Base-by-base conservation (phyloP, 176 grass and related monocot species). In the Cymbopogon citratus region DNA sequence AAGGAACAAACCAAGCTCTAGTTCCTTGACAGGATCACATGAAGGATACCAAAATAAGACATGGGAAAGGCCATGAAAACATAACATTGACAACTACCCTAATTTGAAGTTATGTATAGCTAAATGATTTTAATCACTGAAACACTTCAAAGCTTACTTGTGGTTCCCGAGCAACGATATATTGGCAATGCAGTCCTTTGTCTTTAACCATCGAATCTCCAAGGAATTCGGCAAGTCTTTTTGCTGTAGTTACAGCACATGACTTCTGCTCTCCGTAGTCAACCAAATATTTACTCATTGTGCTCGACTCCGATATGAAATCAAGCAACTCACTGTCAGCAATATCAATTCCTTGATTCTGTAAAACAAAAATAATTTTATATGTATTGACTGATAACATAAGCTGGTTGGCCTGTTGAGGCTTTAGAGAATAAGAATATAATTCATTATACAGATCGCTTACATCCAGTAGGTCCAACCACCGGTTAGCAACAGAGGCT, bases 261-360 rank as follows among this genome's bases (percentile, higher is more conserved):
- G 95, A 98, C 83, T 98, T 98, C 79, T 98, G 92, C 28, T 85
- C 92, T 35, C 95, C 95, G 67, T 98, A 98, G 81, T 98, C 92
- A 79, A 89, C 78, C 80, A 98, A 84, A 70, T 92, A 98, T 83
- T 98, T 98, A 83, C 95, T 98, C 95, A 98, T 98, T 79, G 95
- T 98, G 85, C 93, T 98, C 1, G 92, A 98, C 74, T 98, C 95
- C 19, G 90, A 98, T 83, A 98, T 98, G 69, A 92, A 94, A 86
- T 87, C 90, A 85, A 98, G 92, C 84, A 98, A 81, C 86, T 98
- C 95, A 73, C 88, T 89, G 63, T 98, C 92, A 73, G 92, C 89
- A 84, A 98, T 87, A 89, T 98, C 95, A 84, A 91, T 94, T 71
- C 92, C 95, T 90, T 93, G 92, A 68, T 98, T 98, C 95, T 98